Conservation (phyloP, 2,329 filamentous ascomycete genomes). For the Lecanicillium sp. region DNA sequence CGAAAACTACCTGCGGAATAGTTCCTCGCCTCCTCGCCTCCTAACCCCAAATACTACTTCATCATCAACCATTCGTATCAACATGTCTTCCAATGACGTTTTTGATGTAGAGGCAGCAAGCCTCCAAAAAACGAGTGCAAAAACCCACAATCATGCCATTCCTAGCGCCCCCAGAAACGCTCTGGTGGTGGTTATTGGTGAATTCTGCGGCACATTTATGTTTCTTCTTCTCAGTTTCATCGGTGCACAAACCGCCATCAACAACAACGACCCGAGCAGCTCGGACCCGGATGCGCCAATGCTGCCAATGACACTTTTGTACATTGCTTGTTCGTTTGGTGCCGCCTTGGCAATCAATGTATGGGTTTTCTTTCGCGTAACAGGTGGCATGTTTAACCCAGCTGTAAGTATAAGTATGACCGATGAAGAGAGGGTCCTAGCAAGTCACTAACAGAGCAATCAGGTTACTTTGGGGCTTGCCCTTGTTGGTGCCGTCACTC, state of each 20-base stretch:
- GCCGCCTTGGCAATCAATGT: constrained; percentile 42
- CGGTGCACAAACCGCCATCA: constrained; percentile 28
- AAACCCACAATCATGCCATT: not conserved
- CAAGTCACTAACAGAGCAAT: not conserved
- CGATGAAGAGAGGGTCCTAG: too few relatives aligned
- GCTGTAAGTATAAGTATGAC: constrained; percentile 32
- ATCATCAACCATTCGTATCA: too few relatives aligned
- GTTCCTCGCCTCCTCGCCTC: too few relatives aligned
- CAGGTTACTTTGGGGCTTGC: constrained; percentile 48
- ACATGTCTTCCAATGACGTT: too few relatives aligned
- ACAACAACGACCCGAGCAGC: constrained; percentile 19
- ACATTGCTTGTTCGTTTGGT: constrained; percentile 41
- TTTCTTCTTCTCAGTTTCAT: constrained; percentile 38
- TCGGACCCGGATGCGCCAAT: constrained; percentile 17
- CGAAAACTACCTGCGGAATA: too few relatives aligned
- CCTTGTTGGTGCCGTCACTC: constrained; percentile 48
- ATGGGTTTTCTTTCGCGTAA: constrained; percentile 48
- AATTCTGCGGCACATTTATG: constrained; percentile 45
- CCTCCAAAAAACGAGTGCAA: too few relatives aligned
- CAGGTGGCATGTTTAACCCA: constrained; percentile 42
- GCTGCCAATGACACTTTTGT: constrained; percentile 31
- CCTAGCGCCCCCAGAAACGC: constrained; percentile 19
- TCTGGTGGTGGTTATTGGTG: constrained; percentile 33
- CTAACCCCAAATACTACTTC: too few relatives aligned
- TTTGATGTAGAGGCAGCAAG: too few relatives aligned